Evolutionary conservation across 179 eudicot genomes (phyloP), one percentile per base, ranked within the genome.

Genomic region (Beta macrorhiza): DNA sequence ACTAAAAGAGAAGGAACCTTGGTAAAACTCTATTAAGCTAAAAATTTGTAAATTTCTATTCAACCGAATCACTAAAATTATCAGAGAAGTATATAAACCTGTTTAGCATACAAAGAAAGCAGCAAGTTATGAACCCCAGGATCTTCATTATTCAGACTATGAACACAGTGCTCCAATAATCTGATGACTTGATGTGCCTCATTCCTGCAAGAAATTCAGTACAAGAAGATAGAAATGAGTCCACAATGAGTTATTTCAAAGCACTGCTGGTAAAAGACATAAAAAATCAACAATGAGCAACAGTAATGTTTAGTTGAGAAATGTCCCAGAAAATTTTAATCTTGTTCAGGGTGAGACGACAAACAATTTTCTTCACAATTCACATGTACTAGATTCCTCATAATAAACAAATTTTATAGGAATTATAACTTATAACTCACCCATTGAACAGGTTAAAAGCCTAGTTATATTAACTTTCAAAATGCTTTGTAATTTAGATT

Each of bases 131-230:
- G 99, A 86, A 92, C 88, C 75, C 99, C 96, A 81, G 98, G 96
- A 91, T 96, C 99, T 84, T 94, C 99, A 88, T 94, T 96, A 87
- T 87, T 92, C 89, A 94, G 79, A 82, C 82, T 91, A 86, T 91
- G 99, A 83, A 94, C 93, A 83, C 97, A 96, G 82, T 88, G 91
- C 87, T 96, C 99, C 89, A 96, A 83, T 81, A 91, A 96, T 84
- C 93, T 94, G 71, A 96, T 92, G 58, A 96, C 98, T 91, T 96
- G 98, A 84, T 96, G 99, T 37, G 98, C 94, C 90, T 96, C 98
- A 88, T 96, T 96, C 93, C 99, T 96, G 94, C 83, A 75, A 37
- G 32, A 32, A 32, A 44, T n/a, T 11, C 16, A 89, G 61, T 70
- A 81, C 32, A 29, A 29, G 47, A 58, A 78, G 44, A 68, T 51